Evolutionary conservation across 495 filamentous ascomycete species (phyloP), one percentile per base, ranked within the genome.

Genomic region (Annulohypoxylon maeteangense): DNA sequence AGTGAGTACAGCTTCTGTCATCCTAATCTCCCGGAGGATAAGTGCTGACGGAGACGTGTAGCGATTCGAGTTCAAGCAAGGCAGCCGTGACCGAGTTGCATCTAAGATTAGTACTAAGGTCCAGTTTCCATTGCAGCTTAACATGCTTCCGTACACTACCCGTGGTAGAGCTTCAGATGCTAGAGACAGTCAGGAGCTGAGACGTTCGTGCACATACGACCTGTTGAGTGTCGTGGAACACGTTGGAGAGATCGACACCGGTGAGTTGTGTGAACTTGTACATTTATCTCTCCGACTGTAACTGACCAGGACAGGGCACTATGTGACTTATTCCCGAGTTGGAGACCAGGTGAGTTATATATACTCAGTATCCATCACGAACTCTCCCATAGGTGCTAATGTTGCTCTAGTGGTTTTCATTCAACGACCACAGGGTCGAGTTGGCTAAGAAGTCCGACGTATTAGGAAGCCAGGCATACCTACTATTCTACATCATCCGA

Each of bases 341-440:
- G 91, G 90, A 22, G 89, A 91, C 55, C 89, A 91, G 85, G 91
- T 92, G 78, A 64, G 88, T 81, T 65, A 23, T 36, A 38, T 20
- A 42, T 10, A 16, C 38, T 32, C 25, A 42, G 4, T n/a, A n/a
- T 8, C 4, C 1, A 20, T 31, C 22, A 8, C 50, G 23, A 16
- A 2, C 4, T 16, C 25, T 4, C 58, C 12, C 22, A 56, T 61
- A 22, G 25, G 53, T 40, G 1, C 51, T 67, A 48, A 64, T 7
- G 16, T 51, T 0, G 4, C 48, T 50, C 18, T 62, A 95, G 87
- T 98, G 94, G 94, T 93, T 94, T 76, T 84, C 88, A 29, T 97
- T 97, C 82, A 93, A 98, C 70, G 94, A 98, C 78, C 93, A 93
- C 75, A 91, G 91, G 75, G 94, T 98, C 47, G 93, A 92, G 51